Percentiles rank a stretch among this genome's conserved stretches.
phyloP scores from a whole-genome alignment of 1,284 basidiomycete genomes.

The Puccinia polysora region DNA sequence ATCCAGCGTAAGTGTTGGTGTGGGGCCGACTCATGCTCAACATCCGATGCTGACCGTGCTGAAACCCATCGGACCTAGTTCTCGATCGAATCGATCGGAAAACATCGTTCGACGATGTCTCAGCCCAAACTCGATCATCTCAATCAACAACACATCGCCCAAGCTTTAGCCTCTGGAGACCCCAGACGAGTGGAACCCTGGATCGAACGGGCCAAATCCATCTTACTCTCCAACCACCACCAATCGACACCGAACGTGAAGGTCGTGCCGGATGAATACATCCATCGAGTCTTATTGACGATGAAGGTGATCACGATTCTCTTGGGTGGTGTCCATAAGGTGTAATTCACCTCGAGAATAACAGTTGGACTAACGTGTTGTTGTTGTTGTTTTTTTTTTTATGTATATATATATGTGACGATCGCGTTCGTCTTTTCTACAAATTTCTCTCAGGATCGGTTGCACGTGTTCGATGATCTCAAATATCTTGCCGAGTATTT shows the following conservation, averaged over 20 bases:
- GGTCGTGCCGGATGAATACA: background rate
- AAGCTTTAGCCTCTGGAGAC: slow-evolving; percentile 47
- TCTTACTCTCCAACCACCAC: slow-evolving; percentile 20
- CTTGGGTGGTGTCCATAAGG: no score
- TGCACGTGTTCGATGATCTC: slow-evolving; percentile 66
- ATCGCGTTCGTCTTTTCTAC: background rate
- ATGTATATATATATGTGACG: background rate
- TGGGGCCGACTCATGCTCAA: background rate
- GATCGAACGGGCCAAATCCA: slow-evolving; percentile 19
- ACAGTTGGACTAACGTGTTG: no score
- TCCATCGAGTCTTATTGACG: slow-evolving; percentile 6
- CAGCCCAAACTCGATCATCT: slow-evolving; percentile 67
- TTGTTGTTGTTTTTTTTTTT: no score
- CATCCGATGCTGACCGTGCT: background rate
- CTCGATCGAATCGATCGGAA: slow-evolving; percentile 66
- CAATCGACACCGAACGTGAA: background rate
- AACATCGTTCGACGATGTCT: slow-evolving; percentile 69
- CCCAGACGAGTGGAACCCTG: slow-evolving; percentile 44
- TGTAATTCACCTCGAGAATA: no score
- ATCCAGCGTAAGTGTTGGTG: slow-evolving; percentile 58
- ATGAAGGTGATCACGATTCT: slow-evolving; percentile 46
- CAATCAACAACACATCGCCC: slow-evolving; percentile 70
- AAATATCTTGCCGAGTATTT: slow-evolving; percentile 66
- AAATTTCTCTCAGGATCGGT: slow-evolving; percentile 60
- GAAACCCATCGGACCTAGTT: slow-evolving; percentile 57